Base-by-base conservation (phyloP, 2,329 filamentous ascomycete genomes). In the Colletotrichum spinosum region DNA sequence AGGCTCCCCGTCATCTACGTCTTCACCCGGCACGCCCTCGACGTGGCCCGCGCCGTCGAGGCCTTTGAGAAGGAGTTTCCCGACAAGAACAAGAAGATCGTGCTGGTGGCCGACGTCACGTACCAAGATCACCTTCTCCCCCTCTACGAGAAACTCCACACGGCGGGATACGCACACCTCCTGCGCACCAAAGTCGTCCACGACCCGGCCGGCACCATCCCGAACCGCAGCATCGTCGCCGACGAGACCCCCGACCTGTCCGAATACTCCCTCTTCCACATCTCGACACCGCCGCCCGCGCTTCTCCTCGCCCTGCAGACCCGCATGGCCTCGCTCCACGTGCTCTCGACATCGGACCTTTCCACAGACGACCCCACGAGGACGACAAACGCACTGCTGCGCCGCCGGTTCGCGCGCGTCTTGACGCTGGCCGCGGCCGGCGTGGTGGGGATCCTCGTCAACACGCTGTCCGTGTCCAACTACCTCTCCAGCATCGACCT, bases 371-470 rank as follows among this genome's bases (percentile, higher is more conserved):
- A 81, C 39, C 72, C 77, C 4, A 80, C 76, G 8, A 75, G 74
- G 53, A 81, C 82, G 8, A 85, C 88, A 1, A 77, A 82, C 4
- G 80, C 81, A 4, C 78, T 88, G 9, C 87, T 99, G 13, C 90
- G 93, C 34, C 91, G 96, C 2, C 92, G 96, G 42, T 99, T 98
- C 77, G 96, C 91, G 1, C 89, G 96, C 63, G 85, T 97, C 10
- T 91, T 95, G 2, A 89, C 88, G 0, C 88, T 98, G 35, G 88
- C 90, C 15, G 93, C 93, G 0, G 91, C 90, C 0, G 89, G 93
- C 17, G 89, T 97, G 55, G 93, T 97, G 71, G 96, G 96, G 8
- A 97, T 99, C 67, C 83, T 99, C 1, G 94, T 99, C 78, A 98
- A 98, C 78, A 99, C 96, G 0, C 88, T 99, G 5, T 95, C 92